Conservation (phyloP, 768 basidiomycete species). For the Chalciporus piperatus region DNA sequence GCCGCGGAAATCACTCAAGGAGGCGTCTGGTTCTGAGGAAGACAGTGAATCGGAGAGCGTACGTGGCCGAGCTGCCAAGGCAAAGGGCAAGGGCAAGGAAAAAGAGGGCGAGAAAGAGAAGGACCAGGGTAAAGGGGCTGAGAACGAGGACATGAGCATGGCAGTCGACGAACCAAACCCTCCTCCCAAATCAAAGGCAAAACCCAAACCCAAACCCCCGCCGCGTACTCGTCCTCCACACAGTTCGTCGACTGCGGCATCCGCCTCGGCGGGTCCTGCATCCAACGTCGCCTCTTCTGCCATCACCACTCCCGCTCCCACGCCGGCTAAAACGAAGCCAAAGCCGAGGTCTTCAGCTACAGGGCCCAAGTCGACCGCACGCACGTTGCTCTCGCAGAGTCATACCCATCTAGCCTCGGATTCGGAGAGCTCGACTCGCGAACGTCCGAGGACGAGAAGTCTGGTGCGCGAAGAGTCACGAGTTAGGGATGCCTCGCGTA, state of each 20-base stretch:
- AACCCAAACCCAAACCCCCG: slow-evolving; percentile 14
- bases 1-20: slow-evolving; percentile 22
- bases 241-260: slow-evolving; percentile 5
- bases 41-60: slow-evolving; percentile 14
- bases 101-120: slow-evolving; percentile 5
- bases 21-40: slow-evolving; percentile 15
- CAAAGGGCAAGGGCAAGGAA: slow-evolving; percentile 11
- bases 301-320: not conserved
- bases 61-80: slow-evolving; percentile 5
- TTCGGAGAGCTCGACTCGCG: slow-evolving; percentile 21
- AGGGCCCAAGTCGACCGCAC: slow-evolving; percentile 18
- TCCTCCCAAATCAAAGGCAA: slow-evolving; percentile 11
- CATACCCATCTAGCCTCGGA: slow-evolving; percentile 15
- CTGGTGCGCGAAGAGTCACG: slow-evolving; percentile 23
- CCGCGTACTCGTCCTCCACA: slow-evolving; percentile 3
- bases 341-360: slow-evolving; percentile 1
- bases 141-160: slow-evolving; percentile 7
- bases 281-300: not conserved
- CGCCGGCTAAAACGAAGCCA: not conserved
- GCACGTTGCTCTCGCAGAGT: slow-evolving; percentile 23
- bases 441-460: slow-evolving; percentile 24
- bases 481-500: slow-evolving; percentile 6
- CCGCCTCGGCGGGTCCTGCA: not conserved
- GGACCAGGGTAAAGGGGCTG: not conserved
- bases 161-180: slow-evolving; percentile 5